Evolutionary conservation across 108 stramenopile species (phyloP), one percentile per base, ranked within the genome.

Genomic region (Licmophora abbreviata): DNA sequence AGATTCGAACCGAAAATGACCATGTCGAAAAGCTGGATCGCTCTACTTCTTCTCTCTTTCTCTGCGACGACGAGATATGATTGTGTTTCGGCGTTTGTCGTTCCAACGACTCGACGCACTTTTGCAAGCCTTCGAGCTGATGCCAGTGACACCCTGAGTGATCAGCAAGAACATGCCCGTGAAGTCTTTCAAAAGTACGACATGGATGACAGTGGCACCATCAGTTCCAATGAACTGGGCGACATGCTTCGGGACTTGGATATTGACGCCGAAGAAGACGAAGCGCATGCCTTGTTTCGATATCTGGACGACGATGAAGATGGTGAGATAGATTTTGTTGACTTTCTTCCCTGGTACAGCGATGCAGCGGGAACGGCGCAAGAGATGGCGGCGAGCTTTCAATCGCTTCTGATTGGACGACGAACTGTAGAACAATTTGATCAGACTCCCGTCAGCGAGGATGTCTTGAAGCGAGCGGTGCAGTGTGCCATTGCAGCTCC

Each of bases 401-500:
- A 76, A 41, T 43, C 64, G 12, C 34, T 79, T 3, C 54, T 83
- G 42, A 51, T 67, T 29, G 67, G 67, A 20, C 73, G 83, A 6
- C 59, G 83, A 26, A 78, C 83, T 11, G 63, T 84, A 0, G 33
- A 78, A 34, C 59, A 64, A 32, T 84, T 84, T 36, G 83, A 84
- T 36, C 44, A 71, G 31, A 80, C 76, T 1, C 73, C 66, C 31
- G 79, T 84, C 6, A 61, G 62, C 44, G 75, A 80, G 31, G 79
- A 59, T 20, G 76, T 80, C 14, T 25, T 84, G 24, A 23, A 63
- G 27, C 62, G 76, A 25, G 83, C 83, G 15, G 42, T 84, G n/a
- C 63, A 72, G 32, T 77, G 76, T 59, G 83, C 83, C 20, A 84
- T 80, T 35, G 67, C 74, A 2, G 83, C 83, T 4, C 83, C 83